Base-by-base conservation (phyloP, 2,329 filamentous ascomycete genomes). In the Fusarium sp. region DNA sequence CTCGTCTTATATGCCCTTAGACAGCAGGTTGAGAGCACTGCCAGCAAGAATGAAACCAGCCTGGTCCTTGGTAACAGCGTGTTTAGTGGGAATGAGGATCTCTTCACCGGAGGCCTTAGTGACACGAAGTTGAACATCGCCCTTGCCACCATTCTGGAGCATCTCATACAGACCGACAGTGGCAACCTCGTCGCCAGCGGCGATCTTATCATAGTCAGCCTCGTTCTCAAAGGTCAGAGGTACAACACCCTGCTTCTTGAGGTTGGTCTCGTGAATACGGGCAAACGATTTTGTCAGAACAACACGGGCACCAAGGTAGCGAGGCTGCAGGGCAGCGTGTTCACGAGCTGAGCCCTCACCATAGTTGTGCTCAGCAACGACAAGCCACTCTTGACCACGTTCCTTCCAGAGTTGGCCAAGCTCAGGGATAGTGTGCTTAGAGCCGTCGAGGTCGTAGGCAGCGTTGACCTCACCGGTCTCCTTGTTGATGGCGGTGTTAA, bases 311-410 rank as follows among this genome's bases (percentile, higher is more conserved):
- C 95, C 95, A 5, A 98, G 91, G 84, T 95, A 97, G n/a, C 95
- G 89, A 5, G 95, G 95, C 82, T 98, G 95, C 41, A 98, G 87
- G 4, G 95, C 95, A 28, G 95, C 95, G 84, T 98, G 95, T 82
- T 98, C 95, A 74, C 95, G 90, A 6, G 95, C 94, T 58, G 92
- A 95, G 24, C 95, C 95, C 83, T 98, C 95, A 75, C 95, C 95
- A 85, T 98, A 98, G 88, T 99, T 99, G 85, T 97, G 94, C 86
- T 99, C 96, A 24, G 96, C 96, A 35, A 99, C 94, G 18, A 98
- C 95, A 65, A 98, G 89, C 96, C 96, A 99, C 71, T 93, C 90
- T 77, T 90, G 90, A 14, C 89, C 90, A 74, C 91, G 86, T 28
- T 89, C 87, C 82, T 94, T 94, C 96, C 96, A 99, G 75, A 90